Conservation (phyloP, 2,329 filamentous ascomycete species). For the Pseudogymnoascus sp. region DNA sequence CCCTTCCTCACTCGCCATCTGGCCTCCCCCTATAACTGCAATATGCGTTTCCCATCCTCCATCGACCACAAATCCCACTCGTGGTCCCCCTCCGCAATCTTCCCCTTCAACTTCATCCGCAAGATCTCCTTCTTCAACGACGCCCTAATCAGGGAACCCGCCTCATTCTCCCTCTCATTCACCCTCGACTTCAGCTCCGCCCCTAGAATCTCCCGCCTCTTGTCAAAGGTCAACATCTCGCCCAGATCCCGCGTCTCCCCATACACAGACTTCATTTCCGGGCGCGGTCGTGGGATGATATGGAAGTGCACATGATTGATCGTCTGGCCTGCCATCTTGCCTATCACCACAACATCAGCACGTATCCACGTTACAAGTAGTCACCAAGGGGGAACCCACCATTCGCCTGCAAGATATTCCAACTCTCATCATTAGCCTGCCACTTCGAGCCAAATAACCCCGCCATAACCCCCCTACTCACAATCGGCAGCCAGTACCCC, state of each 20-base stretch:
- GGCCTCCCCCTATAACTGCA: background rate
- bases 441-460: slow-evolving; percentile 51
- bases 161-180: background rate
- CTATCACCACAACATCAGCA: slow-evolving; percentile 27
- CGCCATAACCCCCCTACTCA: slow-evolving; percentile 63
- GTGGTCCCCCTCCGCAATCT: background rate
- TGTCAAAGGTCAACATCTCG: background rate
- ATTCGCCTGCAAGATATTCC: slow-evolving; percentile 94
- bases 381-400: too few relatives aligned
- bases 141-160: background rate
- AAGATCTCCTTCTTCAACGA: slow-evolving; percentile 2
- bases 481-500: slow-evolving; percentile 56
- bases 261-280: background rate
- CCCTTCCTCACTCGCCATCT: background rate
- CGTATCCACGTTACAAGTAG: too few relatives aligned
- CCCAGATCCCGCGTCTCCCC: background rate
- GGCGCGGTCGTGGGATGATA: slow-evolving; percentile 58
- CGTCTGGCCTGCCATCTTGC: slow-evolving; percentile 79
- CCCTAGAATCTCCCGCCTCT: background rate
- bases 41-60: background rate
- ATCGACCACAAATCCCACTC: slow-evolving; percentile 6
- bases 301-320: slow-evolving; percentile 90
- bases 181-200: background rate
- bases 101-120: background rate
- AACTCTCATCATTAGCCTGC: slow-evolving; percentile 31